These are phyloP conservation scores for Peronosclerospora sorghi DNA, from an alignment of 352 stramenopile species.

Conservation along the genomic window DNA sequence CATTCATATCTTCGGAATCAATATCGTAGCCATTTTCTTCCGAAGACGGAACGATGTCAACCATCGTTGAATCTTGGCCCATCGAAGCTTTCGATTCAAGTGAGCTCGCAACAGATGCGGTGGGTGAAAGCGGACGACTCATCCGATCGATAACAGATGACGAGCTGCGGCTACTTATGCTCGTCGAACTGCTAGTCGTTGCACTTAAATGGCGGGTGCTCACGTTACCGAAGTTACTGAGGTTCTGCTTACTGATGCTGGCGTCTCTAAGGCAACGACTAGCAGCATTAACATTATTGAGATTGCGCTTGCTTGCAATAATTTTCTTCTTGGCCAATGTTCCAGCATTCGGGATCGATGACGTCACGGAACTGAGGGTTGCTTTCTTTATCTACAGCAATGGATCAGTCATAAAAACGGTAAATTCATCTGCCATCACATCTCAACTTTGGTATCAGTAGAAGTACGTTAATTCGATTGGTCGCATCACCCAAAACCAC, in stretches of 20 bases:
- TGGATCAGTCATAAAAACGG: conserved; percentile 2
- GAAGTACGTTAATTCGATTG: conserved; percentile 60
- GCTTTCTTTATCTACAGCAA: conserved; percentile 44
- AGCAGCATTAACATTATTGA: conserved; percentile 17
- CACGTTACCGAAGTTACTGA: conserved; percentile 18
- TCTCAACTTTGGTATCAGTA: neutral
- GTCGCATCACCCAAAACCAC: conserved; percentile 49
- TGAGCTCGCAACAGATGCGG: conserved; percentile 20
- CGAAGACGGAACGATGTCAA: conserved; percentile 7
- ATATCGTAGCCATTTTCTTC: conserved; percentile 48
- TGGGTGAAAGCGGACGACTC: conserved; percentile 15
- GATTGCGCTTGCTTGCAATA: conserved; percentile 27
- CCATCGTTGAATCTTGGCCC: conserved; percentile 19
- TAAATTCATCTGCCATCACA: neutral
- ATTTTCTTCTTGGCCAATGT: conserved; percentile 39
- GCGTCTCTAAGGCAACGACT: conserved; percentile 10
- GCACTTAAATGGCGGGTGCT: conserved; percentile 6
- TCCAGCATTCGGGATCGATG: conserved; percentile 11
- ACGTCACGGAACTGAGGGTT: conserved; percentile 28
- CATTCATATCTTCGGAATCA: conserved; percentile 56
- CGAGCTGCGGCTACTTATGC: conserved; percentile 8
- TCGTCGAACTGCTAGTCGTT: conserved; percentile 1
- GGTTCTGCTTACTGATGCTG: conserved; percentile 13
- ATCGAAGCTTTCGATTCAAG: conserved; percentile 26
- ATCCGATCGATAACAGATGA: conserved; percentile 18